Conservation (phyloP, 2,329 filamentous ascomycete genomes). For the Emericellopsis cladophorae region DNA sequence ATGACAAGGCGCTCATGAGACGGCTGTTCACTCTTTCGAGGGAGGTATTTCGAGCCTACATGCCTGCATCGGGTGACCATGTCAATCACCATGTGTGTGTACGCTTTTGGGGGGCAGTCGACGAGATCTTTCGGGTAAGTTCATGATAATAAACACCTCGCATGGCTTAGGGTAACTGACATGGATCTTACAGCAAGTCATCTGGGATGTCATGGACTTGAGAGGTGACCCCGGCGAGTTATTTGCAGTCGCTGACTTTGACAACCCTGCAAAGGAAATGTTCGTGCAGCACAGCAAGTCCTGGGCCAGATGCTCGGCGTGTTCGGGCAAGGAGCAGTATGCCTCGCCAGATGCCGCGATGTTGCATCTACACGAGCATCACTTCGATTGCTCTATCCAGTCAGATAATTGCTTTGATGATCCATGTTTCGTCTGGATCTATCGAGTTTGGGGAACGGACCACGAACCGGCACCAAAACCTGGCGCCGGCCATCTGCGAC, state of each 20-base stretch:
- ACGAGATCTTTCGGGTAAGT: constrained; percentile 7
- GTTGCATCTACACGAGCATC: constrained; percentile 1
- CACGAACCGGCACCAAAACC: not conserved
- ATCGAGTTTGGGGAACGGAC: not conserved
- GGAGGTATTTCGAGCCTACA: constrained; percentile 3
- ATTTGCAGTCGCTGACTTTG: not conserved
- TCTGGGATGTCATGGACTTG: not conserved
- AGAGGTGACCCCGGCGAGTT: not conserved
- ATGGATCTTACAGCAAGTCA: not conserved
- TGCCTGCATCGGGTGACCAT: constrained; percentile 2
- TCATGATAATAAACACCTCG: constrained; percentile 1
- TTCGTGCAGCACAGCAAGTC: not conserved
- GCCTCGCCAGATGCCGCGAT: not conserved
- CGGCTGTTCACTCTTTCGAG: not conserved
- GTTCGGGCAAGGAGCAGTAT: not conserved
- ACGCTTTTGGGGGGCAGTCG: constrained; percentile 8
- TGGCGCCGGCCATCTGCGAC: not conserved
- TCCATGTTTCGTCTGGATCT: constrained; percentile 1
- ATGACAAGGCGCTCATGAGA: not conserved
- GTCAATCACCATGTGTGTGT: constrained; percentile 5
- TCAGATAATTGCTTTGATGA: not conserved
- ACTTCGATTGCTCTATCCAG: not conserved
- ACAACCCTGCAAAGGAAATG: not conserved
- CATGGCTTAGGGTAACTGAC: not conserved
- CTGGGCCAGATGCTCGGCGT: not conserved